phyloP scores from a whole-genome alignment of 305 asterid genomes.

The Striga hermonthica region DNA sequence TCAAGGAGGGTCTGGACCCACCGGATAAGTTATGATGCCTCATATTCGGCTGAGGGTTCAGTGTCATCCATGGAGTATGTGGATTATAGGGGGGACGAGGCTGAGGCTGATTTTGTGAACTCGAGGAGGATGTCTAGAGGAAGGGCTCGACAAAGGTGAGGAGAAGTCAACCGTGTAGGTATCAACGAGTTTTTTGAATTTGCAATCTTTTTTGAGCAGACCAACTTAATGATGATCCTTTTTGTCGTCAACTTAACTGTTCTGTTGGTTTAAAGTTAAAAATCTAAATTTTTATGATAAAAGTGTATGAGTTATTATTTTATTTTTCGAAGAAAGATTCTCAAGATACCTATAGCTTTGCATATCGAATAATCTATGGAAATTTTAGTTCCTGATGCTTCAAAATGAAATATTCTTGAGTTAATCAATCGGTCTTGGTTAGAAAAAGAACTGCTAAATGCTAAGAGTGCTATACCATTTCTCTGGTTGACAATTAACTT shows the following conservation, averaged over 20 bases:
- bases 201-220: no score
- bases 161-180: not conserved
- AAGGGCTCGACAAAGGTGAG: conserved; percentile 60
- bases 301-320: not conserved
- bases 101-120: conserved; percentile 52
- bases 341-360: not conserved
- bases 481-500: not conserved
- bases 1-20: conserved; percentile 40
- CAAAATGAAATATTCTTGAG: not conserved
- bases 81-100: conserved; percentile 56
- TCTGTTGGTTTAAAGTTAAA: not conserved
- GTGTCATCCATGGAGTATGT: conserved; percentile 59
- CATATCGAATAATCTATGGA: no score
- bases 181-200: no score
- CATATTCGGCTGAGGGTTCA: conserved; percentile 76
- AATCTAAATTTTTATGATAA: not conserved
- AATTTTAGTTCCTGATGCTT: no score
- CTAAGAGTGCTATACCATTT: not conserved
- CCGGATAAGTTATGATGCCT: conserved; percentile 54
- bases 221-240: no score
- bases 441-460: not conserved
- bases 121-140: conserved; percentile 50
- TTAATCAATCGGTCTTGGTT: not conserved
- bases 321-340: not conserved
- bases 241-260: not conserved